phyloP scores from a whole-genome alignment of 2,329 filamentous ascomycete genomes.

The Cercospora sesami region DNA sequence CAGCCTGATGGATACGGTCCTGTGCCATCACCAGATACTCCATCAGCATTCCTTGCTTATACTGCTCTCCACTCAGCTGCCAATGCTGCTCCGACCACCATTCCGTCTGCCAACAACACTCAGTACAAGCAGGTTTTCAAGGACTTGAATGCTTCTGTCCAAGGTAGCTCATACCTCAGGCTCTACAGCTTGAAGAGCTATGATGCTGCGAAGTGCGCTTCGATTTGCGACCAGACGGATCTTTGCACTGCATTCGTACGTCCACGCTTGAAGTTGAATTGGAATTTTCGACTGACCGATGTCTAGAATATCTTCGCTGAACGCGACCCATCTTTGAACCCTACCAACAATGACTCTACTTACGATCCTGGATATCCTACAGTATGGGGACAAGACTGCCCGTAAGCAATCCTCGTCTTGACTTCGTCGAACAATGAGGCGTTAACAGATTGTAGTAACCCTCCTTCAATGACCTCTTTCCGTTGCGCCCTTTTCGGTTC shows the following conservation, averaged over 20 bases:
- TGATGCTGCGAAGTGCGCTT: slow-evolving; percentile 26
- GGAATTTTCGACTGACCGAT: not conserved
- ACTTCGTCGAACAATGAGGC: not conserved
- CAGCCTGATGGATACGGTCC: slow-evolving; percentile 43
- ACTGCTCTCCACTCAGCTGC: slow-evolving; percentile 20
- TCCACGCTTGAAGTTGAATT: not conserved
- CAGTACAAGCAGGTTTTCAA: slow-evolving; percentile 29
- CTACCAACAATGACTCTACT: slow-evolving; percentile 28
- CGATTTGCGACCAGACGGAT: slow-evolving; percentile 27
- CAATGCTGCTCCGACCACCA: slow-evolving; percentile 28
- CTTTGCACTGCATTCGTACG: slow-evolving; percentile 26
- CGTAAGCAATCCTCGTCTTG: slow-evolving; percentile 1
- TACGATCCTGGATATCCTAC: slow-evolving; percentile 24
- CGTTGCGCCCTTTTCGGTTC: slow-evolving; percentile 39
- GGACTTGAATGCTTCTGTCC: slow-evolving; percentile 26
- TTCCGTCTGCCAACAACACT: slow-evolving; percentile 23
- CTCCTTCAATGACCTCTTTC: slow-evolving; percentile 35
- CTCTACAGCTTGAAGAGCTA: slow-evolving; percentile 30
- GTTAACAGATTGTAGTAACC: slow-evolving; percentile 17
- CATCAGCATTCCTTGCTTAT: slow-evolving; percentile 32
- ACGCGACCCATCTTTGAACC: slow-evolving; percentile 30
- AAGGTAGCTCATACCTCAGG: slow-evolving; percentile 29
- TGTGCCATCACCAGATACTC: slow-evolving; percentile 30
- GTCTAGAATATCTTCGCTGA: slow-evolving; percentile 26
- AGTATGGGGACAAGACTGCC: slow-evolving; percentile 31